These are phyloP conservation scores for Hypoxylon cercidicola DNA, from an alignment of 495 filamentous ascomycete species.

Conservation along the genomic window DNA sequence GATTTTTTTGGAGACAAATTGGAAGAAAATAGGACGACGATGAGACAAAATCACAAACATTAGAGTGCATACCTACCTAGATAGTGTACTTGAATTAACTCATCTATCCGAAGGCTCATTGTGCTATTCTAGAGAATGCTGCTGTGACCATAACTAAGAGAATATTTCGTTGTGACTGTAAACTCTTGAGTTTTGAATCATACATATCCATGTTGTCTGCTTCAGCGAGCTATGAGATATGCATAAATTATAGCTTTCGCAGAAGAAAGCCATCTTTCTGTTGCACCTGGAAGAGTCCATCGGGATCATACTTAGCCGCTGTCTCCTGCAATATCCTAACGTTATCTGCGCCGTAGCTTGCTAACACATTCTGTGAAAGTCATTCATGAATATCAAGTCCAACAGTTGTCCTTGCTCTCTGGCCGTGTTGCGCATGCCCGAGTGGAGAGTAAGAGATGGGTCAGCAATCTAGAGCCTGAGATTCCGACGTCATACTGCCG, in stretches of 20 bases:
- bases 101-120: too few species aligned
- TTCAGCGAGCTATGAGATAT: not conserved
- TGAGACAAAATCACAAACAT: too few species aligned
- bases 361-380: conserved; percentile 44
- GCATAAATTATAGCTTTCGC: conserved; percentile 1
- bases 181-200: not conserved
- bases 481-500: too few species aligned
- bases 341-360: conserved; percentile 47
- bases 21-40: too few species aligned
- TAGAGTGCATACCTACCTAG: too few species aligned
- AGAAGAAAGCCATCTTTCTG: conserved; percentile 37
- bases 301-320: conserved; percentile 49
- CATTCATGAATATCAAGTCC: conserved; percentile 22
- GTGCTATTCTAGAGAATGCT: too few species aligned
- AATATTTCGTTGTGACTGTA: too few species aligned
- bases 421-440: conserved; percentile 4
- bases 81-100: too few species aligned
- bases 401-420: conserved; percentile 8
- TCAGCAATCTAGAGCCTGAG: too few species aligned
- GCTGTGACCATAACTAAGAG: too few species aligned
- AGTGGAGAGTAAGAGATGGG: not conserved
- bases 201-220: not conserved
- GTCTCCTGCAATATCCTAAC: conserved; percentile 38
- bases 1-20: too few species aligned
- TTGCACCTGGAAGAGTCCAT: conserved; percentile 47